phyloP scores from a whole-genome alignment of 148 eudicot genomes.

The Cornus florida region DNA sequence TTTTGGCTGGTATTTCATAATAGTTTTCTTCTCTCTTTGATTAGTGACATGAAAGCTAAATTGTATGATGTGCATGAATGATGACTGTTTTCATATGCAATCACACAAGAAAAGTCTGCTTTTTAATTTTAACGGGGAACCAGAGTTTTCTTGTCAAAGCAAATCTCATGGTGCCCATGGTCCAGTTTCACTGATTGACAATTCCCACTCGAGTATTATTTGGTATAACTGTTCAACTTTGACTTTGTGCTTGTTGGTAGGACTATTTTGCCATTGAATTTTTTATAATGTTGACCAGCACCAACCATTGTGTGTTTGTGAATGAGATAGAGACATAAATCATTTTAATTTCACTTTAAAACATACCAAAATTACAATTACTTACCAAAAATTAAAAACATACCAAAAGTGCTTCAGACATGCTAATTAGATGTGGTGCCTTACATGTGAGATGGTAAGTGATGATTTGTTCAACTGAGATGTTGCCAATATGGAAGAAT shows the following conservation, averaged over 20 bases:
- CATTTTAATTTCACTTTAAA: too few species aligned
- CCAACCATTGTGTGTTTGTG: not conserved
- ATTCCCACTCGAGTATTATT: not conserved
- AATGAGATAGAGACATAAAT: too few species aligned
- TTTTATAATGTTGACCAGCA: not conserved
- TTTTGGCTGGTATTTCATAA: not conserved
- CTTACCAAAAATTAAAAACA: too few species aligned
- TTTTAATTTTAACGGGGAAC: not conserved
- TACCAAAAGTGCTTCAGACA: not conserved
- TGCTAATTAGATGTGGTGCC: not conserved
- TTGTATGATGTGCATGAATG: not conserved
- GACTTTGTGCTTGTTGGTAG: not conserved
- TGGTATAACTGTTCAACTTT: not conserved
- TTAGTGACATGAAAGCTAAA: not conserved
- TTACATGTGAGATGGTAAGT: not conserved
- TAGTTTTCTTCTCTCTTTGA: not conserved
- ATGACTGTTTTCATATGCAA: not conserved
- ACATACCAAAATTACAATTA: too few species aligned
- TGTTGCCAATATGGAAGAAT: too few species aligned
- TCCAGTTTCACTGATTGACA: not conserved
- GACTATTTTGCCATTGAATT: not conserved
- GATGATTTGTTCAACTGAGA: too few species aligned
- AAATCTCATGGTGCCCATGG: not conserved
- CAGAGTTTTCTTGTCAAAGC: not conserved
- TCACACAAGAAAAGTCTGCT: not conserved